Evolutionary conservation across 331 rosid genomes (phyloP), one percentile per base, ranked within the genome.

Genomic region (Rosa hybrid): DNA sequence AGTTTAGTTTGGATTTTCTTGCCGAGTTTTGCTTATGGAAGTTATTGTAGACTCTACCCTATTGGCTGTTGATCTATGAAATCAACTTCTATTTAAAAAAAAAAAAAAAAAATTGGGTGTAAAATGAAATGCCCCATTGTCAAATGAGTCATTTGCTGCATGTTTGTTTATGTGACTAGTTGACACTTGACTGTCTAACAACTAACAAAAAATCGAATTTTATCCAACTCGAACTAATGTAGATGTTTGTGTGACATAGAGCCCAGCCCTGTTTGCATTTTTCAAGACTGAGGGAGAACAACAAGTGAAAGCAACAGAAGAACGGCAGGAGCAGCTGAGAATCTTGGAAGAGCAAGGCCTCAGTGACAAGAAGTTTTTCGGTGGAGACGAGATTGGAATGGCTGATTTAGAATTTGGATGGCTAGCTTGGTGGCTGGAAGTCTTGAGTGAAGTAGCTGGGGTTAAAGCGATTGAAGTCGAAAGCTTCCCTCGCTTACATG

Each of bases 261-360:
- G 0, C 7, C 7, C 9, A 60, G 71, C 30, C 67, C 60, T 75
- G 11, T 14, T 18, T 0, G 25, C 34, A 2, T 71, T 71, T 50
- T 82, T 30, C 34, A 3, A 62, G 0, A 63, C 65, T n/a, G 69
- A 27, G 9, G 82, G 85, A 13, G 82, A 82, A 71, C 75, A 77
- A 41, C 76, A 69, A 27, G 78, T 34, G 51, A 62, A 71, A 50
- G 82, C 85, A 50, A 21, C 60, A 25, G n/a, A 71, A 71, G 78
- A 77, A 46, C 39, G 49, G 9, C 69, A 23, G 39, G 78, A 82
- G 7, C 38, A 6, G 3, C 74, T 82, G 27, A 50, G 45, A 60
- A 41, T 77, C 45, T 23, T 77, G 21, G 85, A 82, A 73, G 81
- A 82, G 59, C 68, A 76, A 3, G 85, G 54, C 18, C 78, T 82